These are phyloP conservation scores for Alternaria hordeiaustralica DNA, from an alignment of 2,329 filamentous ascomycete species.

Conservation along the genomic window DNA sequence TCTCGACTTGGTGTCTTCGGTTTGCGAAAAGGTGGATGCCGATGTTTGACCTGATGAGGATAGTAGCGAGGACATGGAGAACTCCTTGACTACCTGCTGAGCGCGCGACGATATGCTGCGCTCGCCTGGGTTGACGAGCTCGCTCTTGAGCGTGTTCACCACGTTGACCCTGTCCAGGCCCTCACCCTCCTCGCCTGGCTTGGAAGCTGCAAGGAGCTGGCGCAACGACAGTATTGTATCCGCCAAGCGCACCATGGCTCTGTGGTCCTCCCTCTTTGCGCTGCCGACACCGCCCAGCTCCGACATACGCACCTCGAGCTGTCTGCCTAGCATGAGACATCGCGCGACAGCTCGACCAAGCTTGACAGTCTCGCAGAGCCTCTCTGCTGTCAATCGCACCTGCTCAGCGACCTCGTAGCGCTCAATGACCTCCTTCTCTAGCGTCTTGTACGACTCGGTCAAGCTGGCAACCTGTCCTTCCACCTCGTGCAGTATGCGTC, in stretches of 20 bases:
- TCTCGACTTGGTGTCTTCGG: conserved; percentile 76
- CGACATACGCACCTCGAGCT: conserved; percentile 83
- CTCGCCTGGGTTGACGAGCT: conserved; percentile 75
- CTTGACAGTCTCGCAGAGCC: conserved; percentile 80
- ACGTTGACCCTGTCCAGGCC: conserved; percentile 77
- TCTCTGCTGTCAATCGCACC: conserved; percentile 76
- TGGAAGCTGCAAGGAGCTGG: conserved; percentile 72
- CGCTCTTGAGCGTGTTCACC: conserved; percentile 72
- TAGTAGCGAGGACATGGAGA: conserved; percentile 70
- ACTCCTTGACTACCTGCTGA: conserved; percentile 82
- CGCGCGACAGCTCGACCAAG: conserved; percentile 78
- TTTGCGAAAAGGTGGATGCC: conserved; percentile 62
- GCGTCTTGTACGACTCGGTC: conserved; percentile 81
- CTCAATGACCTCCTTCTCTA: conserved; percentile 84
- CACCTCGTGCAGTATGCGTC: conserved; percentile 74
- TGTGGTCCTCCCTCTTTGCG: conserved; percentile 71
- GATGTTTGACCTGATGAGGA: conserved; percentile 43
- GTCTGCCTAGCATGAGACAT: conserved; percentile 80
- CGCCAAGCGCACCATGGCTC: conserved; percentile 80
- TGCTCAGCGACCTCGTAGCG: conserved; percentile 87
- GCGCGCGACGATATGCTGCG: conserved; percentile 73
- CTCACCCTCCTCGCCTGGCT: conserved; percentile 74
- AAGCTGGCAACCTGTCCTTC: conserved; percentile 80
- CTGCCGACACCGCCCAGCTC: conserved; percentile 65
- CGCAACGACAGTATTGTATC: conserved; percentile 79